These are phyloP conservation scores for Fraxinus cuspidata DNA, from an alignment of 257 asterid genomes.

Conservation along the genomic window DNA sequence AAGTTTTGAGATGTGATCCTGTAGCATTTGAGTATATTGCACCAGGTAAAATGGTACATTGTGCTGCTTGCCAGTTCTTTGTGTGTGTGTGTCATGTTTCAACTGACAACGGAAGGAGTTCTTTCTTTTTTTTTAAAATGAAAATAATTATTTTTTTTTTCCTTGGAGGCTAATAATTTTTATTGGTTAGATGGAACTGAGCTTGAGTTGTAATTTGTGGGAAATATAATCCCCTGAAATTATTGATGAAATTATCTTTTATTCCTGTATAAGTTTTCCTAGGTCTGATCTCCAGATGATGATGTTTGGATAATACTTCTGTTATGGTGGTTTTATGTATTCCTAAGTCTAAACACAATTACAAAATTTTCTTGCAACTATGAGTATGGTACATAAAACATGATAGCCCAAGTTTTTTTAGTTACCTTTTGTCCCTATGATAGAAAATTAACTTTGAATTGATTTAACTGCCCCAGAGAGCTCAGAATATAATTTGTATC, in stretches of 20 bases:
- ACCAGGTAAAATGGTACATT: slow-evolving; percentile 71
- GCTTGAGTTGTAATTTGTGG: slow-evolving; percentile 20
- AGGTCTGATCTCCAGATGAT: slow-evolving; percentile 9
- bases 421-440: neutral
- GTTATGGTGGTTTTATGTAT: slow-evolving; percentile 18
- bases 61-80: slow-evolving; percentile 24
- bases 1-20: slow-evolving; percentile 68
- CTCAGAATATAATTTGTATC: slow-evolving; percentile 7
- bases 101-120: neutral
- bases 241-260: slow-evolving; percentile 13
- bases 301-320: slow-evolving; percentile 11
- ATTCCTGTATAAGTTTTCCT: slow-evolving; percentile 6
- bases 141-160: neutral
- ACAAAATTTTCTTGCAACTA: slow-evolving; percentile 12
- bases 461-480: neutral
- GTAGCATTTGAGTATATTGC: slow-evolving; percentile 55
- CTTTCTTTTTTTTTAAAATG: slow-evolving; percentile 4
- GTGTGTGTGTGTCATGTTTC: slow-evolving; percentile 19
- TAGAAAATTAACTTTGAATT: neutral
- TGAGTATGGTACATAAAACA: slow-evolving; percentile 8
- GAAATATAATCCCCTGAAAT: slow-evolving; percentile 4
- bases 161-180: slow-evolving; percentile 17
- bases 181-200: slow-evolving; percentile 23
- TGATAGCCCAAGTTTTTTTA: slow-evolving; percentile 4
- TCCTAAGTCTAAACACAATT: neutral